Evolutionary conservation across 768 basidiomycete genomes (phyloP).

Genomic region (Neoboletus brunneissimus): DNA sequence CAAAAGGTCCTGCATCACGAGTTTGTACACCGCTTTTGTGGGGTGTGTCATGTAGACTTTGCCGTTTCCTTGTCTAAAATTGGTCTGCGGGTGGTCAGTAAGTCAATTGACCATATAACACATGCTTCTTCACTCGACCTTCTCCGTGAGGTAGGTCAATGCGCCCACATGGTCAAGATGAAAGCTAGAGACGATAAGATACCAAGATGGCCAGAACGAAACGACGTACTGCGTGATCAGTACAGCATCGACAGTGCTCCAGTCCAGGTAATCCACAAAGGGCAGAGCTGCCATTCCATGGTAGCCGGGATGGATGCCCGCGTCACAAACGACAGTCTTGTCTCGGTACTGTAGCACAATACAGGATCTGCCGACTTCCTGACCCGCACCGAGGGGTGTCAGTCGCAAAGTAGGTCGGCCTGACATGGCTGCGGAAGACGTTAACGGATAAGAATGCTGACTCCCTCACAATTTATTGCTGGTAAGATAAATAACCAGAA

Average conservation of each 20-base stretch:
- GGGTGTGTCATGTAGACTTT: conserved; percentile 99
- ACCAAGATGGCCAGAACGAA: background rate
- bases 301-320: conserved; percentile 91
- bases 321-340: conserved; percentile 90
- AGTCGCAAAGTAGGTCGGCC: conserved; percentile 65
- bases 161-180: conserved; percentile 97
- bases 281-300: conserved; percentile 91
- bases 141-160: conserved; percentile 94
- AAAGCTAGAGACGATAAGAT: conserved; percentile 52
- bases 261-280: conserved; percentile 93
- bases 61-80: conserved; percentile 91
- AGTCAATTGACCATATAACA: background rate
- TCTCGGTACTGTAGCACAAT: conserved; percentile 91
- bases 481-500: background rate
- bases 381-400: conserved; percentile 90
- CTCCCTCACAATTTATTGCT: background rate
- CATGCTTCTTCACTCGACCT: conserved; percentile 46
- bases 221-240: conserved; percentile 86
- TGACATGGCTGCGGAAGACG: conserved; percentile 36
- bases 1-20: conserved; percentile 98
- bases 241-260: conserved; percentile 94
- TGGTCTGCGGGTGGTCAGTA: conserved; percentile 60
- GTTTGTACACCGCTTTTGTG: conserved; percentile 94
- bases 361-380: conserved; percentile 95
- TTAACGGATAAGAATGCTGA: background rate